phyloP scores from a whole-genome alignment of 768 basidiomycete genomes.

The Tricholoma sp. region DNA sequence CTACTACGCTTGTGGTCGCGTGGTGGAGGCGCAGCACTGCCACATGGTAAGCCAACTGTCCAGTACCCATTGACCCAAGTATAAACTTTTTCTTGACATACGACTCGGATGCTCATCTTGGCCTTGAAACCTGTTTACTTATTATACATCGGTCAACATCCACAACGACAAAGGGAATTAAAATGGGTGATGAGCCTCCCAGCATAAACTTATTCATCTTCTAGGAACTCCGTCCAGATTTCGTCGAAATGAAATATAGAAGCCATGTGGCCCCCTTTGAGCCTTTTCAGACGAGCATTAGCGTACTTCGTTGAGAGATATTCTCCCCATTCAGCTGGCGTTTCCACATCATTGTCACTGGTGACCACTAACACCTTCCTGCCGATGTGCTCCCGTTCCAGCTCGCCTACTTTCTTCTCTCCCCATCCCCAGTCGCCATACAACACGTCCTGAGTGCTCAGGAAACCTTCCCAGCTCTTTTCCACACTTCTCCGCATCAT shows the following conservation, averaged over 20 bases:
- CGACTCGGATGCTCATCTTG: too few relatives aligned
- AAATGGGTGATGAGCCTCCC: too few relatives aligned
- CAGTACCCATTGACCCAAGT: too few relatives aligned
- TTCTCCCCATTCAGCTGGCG: slow-evolving; percentile 26
- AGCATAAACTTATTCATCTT: background rate
- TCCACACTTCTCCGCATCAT: slow-evolving; percentile 35
- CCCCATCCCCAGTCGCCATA: slow-evolving; percentile 39
- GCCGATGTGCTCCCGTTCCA: slow-evolving; percentile 39
- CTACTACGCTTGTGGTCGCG: too few relatives aligned
- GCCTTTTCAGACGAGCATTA: slow-evolving; percentile 29
- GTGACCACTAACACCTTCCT: slow-evolving; percentile 34
- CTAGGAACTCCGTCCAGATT: slow-evolving; percentile 26
- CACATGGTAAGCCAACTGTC: too few relatives aligned
- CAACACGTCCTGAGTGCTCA: slow-evolving; percentile 25
- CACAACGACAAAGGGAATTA: too few relatives aligned
- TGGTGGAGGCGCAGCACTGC: too few relatives aligned
- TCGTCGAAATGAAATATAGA: slow-evolving; percentile 30
- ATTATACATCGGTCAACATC: too few relatives aligned
- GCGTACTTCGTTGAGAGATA: slow-evolving; percentile 35
- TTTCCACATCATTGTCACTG: slow-evolving; percentile 27
- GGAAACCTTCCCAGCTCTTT: slow-evolving; percentile 41
- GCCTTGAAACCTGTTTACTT: too few relatives aligned
- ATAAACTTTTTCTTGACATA: too few relatives aligned
- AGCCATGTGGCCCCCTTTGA: slow-evolving; percentile 39
- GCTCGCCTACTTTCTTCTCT: slow-evolving; percentile 23